Conservation (phyloP, 2,329 filamentous ascomycete genomes). For the Chlorencoelia australis region DNA sequence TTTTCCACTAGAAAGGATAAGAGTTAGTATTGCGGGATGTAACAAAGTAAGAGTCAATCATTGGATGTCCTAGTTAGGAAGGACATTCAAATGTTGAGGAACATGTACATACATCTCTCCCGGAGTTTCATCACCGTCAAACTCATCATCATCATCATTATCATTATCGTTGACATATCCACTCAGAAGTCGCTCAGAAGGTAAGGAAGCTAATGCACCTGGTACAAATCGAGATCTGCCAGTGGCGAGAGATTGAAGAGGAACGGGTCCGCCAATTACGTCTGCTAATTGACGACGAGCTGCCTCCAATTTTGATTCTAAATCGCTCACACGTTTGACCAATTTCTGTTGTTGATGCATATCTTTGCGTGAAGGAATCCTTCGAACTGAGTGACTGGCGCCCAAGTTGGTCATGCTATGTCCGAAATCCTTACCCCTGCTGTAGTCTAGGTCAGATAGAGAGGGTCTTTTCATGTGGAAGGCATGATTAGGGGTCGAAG, state of each 20-base stretch:
- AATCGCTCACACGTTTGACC: slow-evolving; percentile 47
- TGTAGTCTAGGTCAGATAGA: slow-evolving; percentile 18
- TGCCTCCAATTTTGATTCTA: slow-evolving; percentile 46
- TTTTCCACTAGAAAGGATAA: too few species aligned
- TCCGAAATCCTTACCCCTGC: slow-evolving; percentile 7
- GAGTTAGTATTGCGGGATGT: too few species aligned
- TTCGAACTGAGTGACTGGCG: slow-evolving; percentile 26
- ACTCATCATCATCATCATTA: slow-evolving; percentile 10
- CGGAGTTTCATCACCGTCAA: slow-evolving; percentile 4
- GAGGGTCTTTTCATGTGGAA: slow-evolving; percentile 20
- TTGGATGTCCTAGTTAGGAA: too few species aligned
- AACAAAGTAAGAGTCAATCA: too few species aligned
- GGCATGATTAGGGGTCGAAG: slow-evolving; percentile 11
- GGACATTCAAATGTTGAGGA: too few species aligned
- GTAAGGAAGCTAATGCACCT: slow-evolving; percentile 33
- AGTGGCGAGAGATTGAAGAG: slow-evolving; percentile 17
- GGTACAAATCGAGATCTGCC: slow-evolving; percentile 31
- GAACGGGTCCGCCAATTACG: slow-evolving; percentile 32
- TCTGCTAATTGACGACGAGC: slow-evolving; percentile 44
- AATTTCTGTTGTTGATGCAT: slow-evolving; percentile 46
- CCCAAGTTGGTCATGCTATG: neutral
- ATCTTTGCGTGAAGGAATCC: slow-evolving; percentile 44
- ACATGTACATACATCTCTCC: slow-evolving; percentile 4
- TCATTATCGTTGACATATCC: slow-evolving; percentile 21
- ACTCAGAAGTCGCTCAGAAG: slow-evolving; percentile 35